Conservation (phyloP, 164 flowering plant species). For the Malania oleifera region DNA sequence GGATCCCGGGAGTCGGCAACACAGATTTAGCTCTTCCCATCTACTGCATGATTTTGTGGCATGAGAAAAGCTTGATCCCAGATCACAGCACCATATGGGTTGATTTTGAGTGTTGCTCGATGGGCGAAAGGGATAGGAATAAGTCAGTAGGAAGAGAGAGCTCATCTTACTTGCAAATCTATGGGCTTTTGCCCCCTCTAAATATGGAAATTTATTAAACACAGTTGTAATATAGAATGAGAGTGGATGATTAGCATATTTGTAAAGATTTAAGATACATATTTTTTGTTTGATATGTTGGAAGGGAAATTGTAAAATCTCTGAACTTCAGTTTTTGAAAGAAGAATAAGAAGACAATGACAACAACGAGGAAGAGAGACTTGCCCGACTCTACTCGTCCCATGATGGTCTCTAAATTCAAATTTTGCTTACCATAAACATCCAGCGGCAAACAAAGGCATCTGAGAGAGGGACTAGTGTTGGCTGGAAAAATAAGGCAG, state of each 20-base stretch:
- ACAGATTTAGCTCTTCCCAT: conserved; percentile 59
- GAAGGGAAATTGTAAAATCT: conserved; percentile 29
- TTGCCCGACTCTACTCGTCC: too few species aligned
- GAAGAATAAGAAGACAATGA: conserved; percentile 1
- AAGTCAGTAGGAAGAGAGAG: conserved; percentile 1
- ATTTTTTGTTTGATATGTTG: conserved; percentile 32
- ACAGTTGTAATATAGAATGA: conserved; percentile 41
- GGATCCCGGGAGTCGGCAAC: conserved; percentile 49
- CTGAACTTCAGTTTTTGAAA: conserved; percentile 17
- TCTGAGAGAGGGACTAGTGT: too few species aligned
- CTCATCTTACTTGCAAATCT: conserved; percentile 14
- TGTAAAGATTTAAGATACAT: conserved; percentile 43
- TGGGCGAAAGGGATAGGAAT: not conserved
- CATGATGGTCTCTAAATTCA: too few species aligned
- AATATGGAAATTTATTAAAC: conserved; percentile 15
- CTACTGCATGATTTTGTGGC: conserved; percentile 77
- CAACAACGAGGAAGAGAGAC: too few species aligned
- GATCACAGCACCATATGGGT: not conserved
- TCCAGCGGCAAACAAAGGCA: too few species aligned
- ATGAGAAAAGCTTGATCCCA: conserved; percentile 21
- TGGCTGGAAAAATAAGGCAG: too few species aligned
- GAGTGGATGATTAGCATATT: conserved; percentile 42
- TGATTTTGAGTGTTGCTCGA: conserved; percentile 10
- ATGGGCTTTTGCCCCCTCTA: not conserved
- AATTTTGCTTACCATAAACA: too few species aligned